Evolutionary conservation across 305 asterid species (phyloP), one percentile per base, ranked within the genome.

Genomic region (Fraxinus baroniana): DNA sequence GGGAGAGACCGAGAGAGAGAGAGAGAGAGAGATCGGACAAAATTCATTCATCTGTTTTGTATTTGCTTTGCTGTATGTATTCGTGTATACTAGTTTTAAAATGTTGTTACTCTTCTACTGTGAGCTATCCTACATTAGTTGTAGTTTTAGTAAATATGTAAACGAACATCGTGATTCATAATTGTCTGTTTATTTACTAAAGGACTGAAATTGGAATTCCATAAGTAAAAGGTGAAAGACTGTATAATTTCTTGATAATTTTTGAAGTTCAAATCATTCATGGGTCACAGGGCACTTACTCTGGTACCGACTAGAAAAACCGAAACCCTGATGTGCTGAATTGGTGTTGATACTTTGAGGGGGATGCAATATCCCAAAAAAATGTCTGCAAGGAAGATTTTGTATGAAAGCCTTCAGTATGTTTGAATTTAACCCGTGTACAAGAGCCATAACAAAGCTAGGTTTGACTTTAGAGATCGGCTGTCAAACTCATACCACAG

Each of bases 1-100:
- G 3, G 5, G 77, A 35, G 60, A 8, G 72, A 41, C 30, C 30
- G 30, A 33, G 74, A n/a, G n/a, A n/a, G n/a, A n/a, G 55, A 0
- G 9, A 5, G 72, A 44, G 75, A 32, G 74, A 24, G 55, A 39
- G 57, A 18, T 68, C 30, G 80, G 75, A 76, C 44, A 84, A 46
- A 13, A 37, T 22, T 62, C 15, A 22, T 24, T 62, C 17, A 22
- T 7, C 15, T 8, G 32, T 64, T 2, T 24, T 24, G 8, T 20
- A 24, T 2, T 64, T 24, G 35, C 33, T 64, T 24, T 64, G n/a
- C 33, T 24, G 13, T 64, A 22, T 64, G 72, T 64, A 22, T 24
- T 62, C 0, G 71, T 41, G 18, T 41, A 75, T 75, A 6, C 36
- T 10, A 75, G 35, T 75, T 37, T 22, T 52, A 5, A 49, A 28